Evolutionary conservation across 2,329 filamentous ascomycete species (phyloP), one percentile per base, ranked within the genome.

Genomic region (Curvularia sp.): DNA sequence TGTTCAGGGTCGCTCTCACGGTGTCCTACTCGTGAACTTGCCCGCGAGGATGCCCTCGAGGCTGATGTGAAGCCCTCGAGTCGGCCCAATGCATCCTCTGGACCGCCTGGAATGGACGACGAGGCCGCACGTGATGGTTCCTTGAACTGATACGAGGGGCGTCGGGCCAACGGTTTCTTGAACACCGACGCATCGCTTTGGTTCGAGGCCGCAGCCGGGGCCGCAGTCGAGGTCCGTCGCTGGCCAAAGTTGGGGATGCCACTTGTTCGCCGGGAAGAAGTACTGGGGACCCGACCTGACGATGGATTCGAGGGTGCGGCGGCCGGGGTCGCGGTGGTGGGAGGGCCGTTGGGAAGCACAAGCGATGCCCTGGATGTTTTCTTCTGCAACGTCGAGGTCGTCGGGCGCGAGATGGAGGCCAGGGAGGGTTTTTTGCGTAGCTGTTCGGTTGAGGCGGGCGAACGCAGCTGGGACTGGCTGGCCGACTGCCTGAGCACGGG

Each of bases 371-470:
- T 55, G 18, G 73, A 76, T 7, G 74, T 51, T 63, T 74, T 75
- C 59, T 71, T 74, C 60, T 73, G 72, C 61, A 75, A 52, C 2
- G 65, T 49, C 10, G 67, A 56, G 15, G 62, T 41, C n/a, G 62
- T 57, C 24, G 57, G 47, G 4, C 66, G 49, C 53, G 50, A 64
- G 33, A 74, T 51, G 33, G 68, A 68, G 43, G 70, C 67, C 15
- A 70, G 30, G 13, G 74, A 76, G 9, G 73, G 64, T 60, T 71
- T 73, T 65, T 71, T 73, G 62, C 64, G 69, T 60, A 74, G 48
- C 60, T 78, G 80, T 35, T 84, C 83, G 65, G 77, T 77, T 75
- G 79, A 49, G 0, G 82, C 78, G 15, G 81, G 75, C 51, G 65
- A 38, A 2, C 80, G 80, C 54, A 84, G 68, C 31, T 79, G 75